Base-by-base conservation (phyloP, 176 grass and related monocot genomes). In the Elaeis guineensis region DNA sequence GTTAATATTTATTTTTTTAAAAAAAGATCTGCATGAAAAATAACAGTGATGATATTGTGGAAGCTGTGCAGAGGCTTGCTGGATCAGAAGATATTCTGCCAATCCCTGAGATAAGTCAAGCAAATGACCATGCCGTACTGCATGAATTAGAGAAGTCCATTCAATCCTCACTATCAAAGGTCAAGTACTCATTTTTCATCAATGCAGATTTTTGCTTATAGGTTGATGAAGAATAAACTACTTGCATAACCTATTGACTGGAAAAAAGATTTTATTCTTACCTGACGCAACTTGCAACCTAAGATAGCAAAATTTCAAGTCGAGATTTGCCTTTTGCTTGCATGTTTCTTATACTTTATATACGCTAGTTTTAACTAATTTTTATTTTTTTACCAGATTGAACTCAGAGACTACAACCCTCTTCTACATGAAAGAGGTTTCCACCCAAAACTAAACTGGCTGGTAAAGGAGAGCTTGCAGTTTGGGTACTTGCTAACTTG, bases 351-450 rank as follows among this genome's bases (percentile, higher is more conserved):
- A 19, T 48, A 24, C 30, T 58, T 66, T 55, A 59, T 51, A 63
- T 30, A 54, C 32, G 16, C 14, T 58, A 12, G 21, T 19, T 64
- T 63, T 58, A 58, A 74, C n/a, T 48, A 14, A 1, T 3, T 12
- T 44, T 72, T 29, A 29, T 57, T 26, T 19, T 28, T 71, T 63
- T 29, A 69, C 56, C 73, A 97, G 92, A 64, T 97, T 72, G 79
- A 54, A 32, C 49, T 91, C n/a, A 97, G 84, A 67, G 81, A 80
- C 57, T 97, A 91, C 63, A 89, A 97, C 59, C 92, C 92, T 77
- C 78, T 97, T 7, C 75, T 85, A 22, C 92, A 97, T 83, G 92
- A 97, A 79, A 83, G 92, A 85, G 87, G 87, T 55, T 83, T 91
- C 58, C 92, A 91, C 61, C 74, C 84, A n/a, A 88, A 85, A 67